Evolutionary conservation across 257 asterid species (phyloP).

Genomic region (Thymus quinquecostatus): DNA sequence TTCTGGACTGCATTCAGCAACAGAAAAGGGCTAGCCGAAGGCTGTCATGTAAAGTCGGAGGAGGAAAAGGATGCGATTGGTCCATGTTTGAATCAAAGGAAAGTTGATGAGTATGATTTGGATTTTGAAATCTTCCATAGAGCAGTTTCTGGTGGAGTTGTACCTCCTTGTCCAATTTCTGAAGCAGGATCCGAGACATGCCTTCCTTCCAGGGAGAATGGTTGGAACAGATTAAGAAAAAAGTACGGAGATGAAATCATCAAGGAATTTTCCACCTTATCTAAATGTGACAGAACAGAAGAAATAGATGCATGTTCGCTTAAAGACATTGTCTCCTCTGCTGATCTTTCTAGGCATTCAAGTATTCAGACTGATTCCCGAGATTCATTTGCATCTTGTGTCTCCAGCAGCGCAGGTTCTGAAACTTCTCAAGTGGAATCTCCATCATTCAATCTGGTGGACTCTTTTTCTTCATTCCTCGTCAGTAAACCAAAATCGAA

Average conservation of each 20-base stretch:
- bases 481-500: slow-evolving; percentile 53
- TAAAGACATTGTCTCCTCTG: slow-evolving; percentile 37
- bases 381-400: slow-evolving; percentile 51
- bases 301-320: slow-evolving; percentile 34
- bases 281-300: slow-evolving; percentile 46
- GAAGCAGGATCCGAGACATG: slow-evolving; percentile 62
- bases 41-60: slow-evolving; percentile 23
- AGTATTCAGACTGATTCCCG: slow-evolving; percentile 49
- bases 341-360: slow-evolving; percentile 43
- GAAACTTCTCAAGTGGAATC: slow-evolving; percentile 49
- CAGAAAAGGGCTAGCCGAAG: slow-evolving; percentile 47
- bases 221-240: slow-evolving; percentile 75
- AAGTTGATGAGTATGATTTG: slow-evolving; percentile 59
- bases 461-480: slow-evolving; percentile 58
- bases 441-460: slow-evolving; percentile 62
- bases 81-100: slow-evolving; percentile 41
- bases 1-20: slow-evolving; percentile 76
- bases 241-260: slow-evolving; percentile 50
- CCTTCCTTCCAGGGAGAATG: slow-evolving; percentile 69
- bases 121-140: slow-evolving; percentile 72
- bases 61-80: slow-evolving; percentile 26
- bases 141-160: slow-evolving; percentile 80
- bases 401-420: slow-evolving; percentile 46
- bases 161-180: slow-evolving; percentile 67
- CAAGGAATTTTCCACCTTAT: slow-evolving; percentile 51